phyloP scores from a whole-genome alignment of 768 basidiomycete genomes.

The Cantharellus cinnabarinus region DNA sequence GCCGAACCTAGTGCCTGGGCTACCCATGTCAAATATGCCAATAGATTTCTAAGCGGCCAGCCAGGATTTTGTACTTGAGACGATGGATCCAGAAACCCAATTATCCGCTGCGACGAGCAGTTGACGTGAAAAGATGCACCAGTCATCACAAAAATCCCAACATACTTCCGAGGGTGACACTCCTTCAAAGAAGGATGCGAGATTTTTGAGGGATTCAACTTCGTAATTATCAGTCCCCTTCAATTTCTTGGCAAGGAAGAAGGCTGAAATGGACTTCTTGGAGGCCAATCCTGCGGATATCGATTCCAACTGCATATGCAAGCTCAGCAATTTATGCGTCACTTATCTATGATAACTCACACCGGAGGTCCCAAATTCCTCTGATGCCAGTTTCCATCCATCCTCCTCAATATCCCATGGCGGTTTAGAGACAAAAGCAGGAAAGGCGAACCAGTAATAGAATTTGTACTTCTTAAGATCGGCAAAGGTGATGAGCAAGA shows the following conservation, averaged over 20 bases:
- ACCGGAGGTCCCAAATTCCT: conserved; percentile 23
- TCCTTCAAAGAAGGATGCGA: conserved; percentile 34
- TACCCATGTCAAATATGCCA: conserved; percentile 57
- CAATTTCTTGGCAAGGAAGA: conserved; percentile 42
- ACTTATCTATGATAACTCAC: no score
- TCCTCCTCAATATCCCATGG: conserved; percentile 60
- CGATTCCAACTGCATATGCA: background rate
- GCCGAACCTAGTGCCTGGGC: conserved; percentile 15
- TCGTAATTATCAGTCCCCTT: conserved; percentile 15
- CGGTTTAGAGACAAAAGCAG: conserved; percentile 75
- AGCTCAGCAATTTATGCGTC: background rate
- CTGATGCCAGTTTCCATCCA: conserved; percentile 36
- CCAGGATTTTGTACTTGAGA: conserved; percentile 53
- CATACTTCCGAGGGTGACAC: conserved; percentile 25
- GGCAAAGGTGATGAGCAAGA: conserved; percentile 82
- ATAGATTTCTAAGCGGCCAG: conserved; percentile 86
- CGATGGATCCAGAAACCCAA: conserved; percentile 74
- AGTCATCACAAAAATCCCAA: conserved; percentile 1
- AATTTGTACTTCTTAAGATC: conserved; percentile 98
- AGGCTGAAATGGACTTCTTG: conserved; percentile 9
- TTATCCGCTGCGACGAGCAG: conserved; percentile 18
- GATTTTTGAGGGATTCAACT: conserved; percentile 32
- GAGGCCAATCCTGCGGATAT: conserved; percentile 1
- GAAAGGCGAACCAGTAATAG: conserved; percentile 97
- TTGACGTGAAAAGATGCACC: background rate